Evolutionary conservation across 768 basidiomycete species (phyloP), one percentile per base, ranked within the genome.

Genomic region (Boletus rufocinnamomeus): DNA sequence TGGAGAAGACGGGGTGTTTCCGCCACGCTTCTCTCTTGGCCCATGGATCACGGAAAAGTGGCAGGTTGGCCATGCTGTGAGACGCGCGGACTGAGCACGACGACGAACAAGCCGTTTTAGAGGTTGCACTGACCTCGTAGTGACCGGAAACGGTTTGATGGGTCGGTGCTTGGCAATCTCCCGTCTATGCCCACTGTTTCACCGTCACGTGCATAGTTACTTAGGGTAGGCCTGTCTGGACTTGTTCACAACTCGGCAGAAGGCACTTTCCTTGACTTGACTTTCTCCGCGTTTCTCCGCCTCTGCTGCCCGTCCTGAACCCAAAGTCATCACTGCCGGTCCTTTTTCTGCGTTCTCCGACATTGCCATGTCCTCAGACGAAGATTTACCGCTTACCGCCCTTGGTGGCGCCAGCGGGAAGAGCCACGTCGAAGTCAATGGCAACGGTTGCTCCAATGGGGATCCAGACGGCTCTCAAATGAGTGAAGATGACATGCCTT

Each of bases 41-140:
- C 95, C 95, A 97, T 51, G 94, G 93, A 72, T 97, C 95, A 74
- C 93, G 87, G 69, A 87, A 95, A 54, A 91, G 77, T n/a, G 86
- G 88, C 54, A 78, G 80, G 61, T 82, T 83, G 52, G 84, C 67
- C 86, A 90, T 89, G 66, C 69, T 71, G 62, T 60, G n/a, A 46
- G 37, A 51, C 19, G 48, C 34, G 23, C 48, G 1, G 38, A 23
- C 28, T 72, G 64, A 62, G 63, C 51, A 56, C 52, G 43, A 43
- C 58, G 37, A 41, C 45, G 17, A 21, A 51, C 17, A 6, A 41
- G 28, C 0, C 52, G n/a, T 10, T 9, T 4, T 19, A 57, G 19
- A 35, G 2, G 37, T 27, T 13, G 40, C 16, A 58, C 69, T 56
- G 51, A 71, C 70, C 66, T 71, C 8, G 54, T 51, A 48, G 27